Evolutionary conservation across 345 rosid species (phyloP).

Genomic region (Hibiscus trionum): DNA sequence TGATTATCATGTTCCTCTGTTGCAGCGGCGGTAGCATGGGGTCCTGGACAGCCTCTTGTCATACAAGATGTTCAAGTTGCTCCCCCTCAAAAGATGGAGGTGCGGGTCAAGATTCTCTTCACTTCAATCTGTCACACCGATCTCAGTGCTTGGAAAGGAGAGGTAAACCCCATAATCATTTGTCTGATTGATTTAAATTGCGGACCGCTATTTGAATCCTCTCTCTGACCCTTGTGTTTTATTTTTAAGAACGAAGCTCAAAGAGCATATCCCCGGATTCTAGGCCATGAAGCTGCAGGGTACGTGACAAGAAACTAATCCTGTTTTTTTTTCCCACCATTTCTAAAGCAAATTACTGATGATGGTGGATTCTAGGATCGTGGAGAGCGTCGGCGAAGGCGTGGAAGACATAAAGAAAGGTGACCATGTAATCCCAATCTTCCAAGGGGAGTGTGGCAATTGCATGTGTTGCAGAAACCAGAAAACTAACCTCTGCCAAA

Average conservation of each 20-base stretch:
- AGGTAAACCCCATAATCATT: conserved; percentile 23
- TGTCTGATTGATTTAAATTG: not conserved
- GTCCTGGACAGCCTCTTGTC: conserved; percentile 45
- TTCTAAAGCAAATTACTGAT: too few species aligned
- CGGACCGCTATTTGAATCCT: not conserved
- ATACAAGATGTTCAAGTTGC: conserved; percentile 54
- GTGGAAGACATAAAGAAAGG: conserved; percentile 49
- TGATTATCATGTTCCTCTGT: not conserved
- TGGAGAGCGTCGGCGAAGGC: conserved; percentile 66
- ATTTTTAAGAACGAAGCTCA: conserved; percentile 44
- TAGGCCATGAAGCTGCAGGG: conserved; percentile 82
- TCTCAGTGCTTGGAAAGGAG: conserved; percentile 51
- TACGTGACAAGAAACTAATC: conserved; percentile 8
- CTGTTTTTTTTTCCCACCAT: too few species aligned
- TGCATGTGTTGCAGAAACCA: conserved; percentile 35
- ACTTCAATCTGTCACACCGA: conserved; percentile 68
- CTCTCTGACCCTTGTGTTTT: too few species aligned
- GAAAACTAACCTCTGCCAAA: conserved; percentile 42
- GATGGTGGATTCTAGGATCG: conserved; percentile 25
- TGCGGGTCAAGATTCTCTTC: conserved; percentile 48
- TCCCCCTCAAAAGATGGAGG: conserved; percentile 60
- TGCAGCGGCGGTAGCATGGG: conserved; percentile 54
- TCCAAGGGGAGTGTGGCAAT: conserved; percentile 62
- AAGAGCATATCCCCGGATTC: conserved; percentile 54
- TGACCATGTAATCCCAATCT: conserved; percentile 56